Evolutionary conservation across 1,284 basidiomycete genomes (phyloP), one percentile per base, ranked within the genome.

Genomic region (Polyporus tsugae): DNA sequence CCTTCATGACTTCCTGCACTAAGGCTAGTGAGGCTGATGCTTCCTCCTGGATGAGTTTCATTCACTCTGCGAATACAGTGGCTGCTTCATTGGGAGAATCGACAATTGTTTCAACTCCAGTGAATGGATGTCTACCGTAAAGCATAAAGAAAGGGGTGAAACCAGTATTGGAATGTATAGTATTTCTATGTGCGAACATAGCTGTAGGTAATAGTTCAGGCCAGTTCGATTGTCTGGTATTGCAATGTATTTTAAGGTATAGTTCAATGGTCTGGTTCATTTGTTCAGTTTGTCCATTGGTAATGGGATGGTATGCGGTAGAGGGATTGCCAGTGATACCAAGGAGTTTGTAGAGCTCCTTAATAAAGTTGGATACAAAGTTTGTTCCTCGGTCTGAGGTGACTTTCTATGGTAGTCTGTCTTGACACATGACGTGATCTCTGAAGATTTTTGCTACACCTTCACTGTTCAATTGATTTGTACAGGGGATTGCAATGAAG

Each of bases 321-420:
- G 71, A 74, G 4, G 58, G 65, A 33, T 66, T 63, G 7, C 65
- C 36, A 29, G 64, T 15, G 19, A 71, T 62, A 6, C 67, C 67
- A 3, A 70, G 59, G 44, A 63, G 63, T 36, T 62, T 44, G 35
- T 64, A 64, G 1, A 70, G 58, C 25, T 64, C 66, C 25, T 19
- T 19, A 5, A 41, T 64, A 42, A 70, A 61, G 22, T 67, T 62
- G 29, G 65, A 73, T 0, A 77, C 68, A 62, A 85, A 86, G 52
- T 79, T 75, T 0, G 77, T 67, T 1, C 83, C 85, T 55, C 77
- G 2, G 53, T 83, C 82, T 33, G 76, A 80, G n/a, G 80, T 77
- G 6, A 42, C 15, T 1, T 15, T 11, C 6, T 42, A 15, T 15
- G 41, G 41, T 42, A 42, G 41, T 2, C 41, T 15, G 41, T 42